A percentile compares a stretch with the other conserved stretches of the same genome.
phyloP scores from a whole-genome alignment of 2,329 filamentous ascomycete species.

The Clarireedia monteithiana region DNA sequence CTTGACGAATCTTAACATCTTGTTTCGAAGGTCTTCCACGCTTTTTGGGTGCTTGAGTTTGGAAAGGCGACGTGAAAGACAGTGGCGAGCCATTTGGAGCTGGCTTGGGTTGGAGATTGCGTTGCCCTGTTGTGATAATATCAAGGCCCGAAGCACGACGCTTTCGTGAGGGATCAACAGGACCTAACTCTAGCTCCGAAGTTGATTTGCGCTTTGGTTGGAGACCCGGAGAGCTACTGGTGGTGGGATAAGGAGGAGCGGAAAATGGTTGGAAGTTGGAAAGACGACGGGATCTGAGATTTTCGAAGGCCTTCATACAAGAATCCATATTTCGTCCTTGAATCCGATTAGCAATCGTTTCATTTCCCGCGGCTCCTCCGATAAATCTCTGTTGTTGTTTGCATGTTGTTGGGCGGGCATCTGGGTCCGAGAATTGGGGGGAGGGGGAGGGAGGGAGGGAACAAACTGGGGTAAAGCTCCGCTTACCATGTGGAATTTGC shows the following conservation, averaged over 20 bases:
- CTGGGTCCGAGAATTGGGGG: slow-evolving; percentile 6
- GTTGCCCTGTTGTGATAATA: slow-evolving; percentile 9
- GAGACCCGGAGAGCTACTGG: slow-evolving; percentile 6
- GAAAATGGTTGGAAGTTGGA: background rate
- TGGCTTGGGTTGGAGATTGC: slow-evolving; percentile 25
- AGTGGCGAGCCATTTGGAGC: slow-evolving; percentile 20
- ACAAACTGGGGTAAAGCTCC: slow-evolving; percentile 12
- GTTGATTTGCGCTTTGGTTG: slow-evolving; percentile 22
- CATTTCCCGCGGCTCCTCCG: background rate
- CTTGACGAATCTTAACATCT: slow-evolving; percentile 22
- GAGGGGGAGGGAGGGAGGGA: background rate
- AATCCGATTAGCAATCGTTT: background rate
- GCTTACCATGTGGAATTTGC: slow-evolving; percentile 40
- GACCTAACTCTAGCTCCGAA: slow-evolving; percentile 15
- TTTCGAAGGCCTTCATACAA: slow-evolving; percentile 25
- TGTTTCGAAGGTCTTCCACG: slow-evolving; percentile 28
- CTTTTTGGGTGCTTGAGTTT: slow-evolving; percentile 18
- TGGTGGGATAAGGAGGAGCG: background rate
- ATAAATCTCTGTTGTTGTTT: background rate
- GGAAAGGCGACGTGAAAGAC: slow-evolving; percentile 14
- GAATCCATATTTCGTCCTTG: slow-evolving; percentile 25
- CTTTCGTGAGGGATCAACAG: slow-evolving; percentile 15
- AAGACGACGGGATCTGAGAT: slow-evolving; percentile 8
- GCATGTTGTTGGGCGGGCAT: background rate
- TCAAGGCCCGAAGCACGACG: slow-evolving; percentile 20